Percentiles rank a stretch among this genome's conserved stretches.
phyloP scores from a whole-genome alignment of 176 grass and related monocot species.

The Avena eriantha region DNA sequence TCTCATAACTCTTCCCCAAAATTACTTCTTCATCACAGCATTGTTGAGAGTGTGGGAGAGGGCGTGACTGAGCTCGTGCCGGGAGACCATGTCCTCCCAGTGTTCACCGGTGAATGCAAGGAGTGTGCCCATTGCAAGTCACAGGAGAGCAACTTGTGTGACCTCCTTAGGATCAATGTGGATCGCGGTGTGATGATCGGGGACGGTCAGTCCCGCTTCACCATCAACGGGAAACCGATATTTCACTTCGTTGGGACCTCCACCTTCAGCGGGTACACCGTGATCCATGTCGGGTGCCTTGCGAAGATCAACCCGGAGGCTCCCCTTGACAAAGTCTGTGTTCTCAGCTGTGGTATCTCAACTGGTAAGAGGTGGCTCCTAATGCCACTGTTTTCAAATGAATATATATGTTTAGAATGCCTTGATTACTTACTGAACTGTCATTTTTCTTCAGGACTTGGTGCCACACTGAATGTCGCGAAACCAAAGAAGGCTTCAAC shows the following conservation, averaged over 20 bases:
- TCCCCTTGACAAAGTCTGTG: constrained; percentile 83
- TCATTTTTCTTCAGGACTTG: constrained; percentile 54
- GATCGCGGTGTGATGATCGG: constrained; percentile 75
- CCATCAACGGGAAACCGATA: constrained; percentile 63
- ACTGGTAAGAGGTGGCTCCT: constrained; percentile 47
- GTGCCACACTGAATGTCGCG: constrained; percentile 76
- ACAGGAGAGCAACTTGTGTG: constrained; percentile 87
- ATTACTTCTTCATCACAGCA: constrained; percentile 24
- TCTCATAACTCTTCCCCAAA: not conserved
- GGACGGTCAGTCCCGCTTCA: constrained; percentile 64
- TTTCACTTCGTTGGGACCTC: constrained; percentile 83
- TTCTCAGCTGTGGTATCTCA: constrained; percentile 78
- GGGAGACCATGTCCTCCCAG: constrained; percentile 82
- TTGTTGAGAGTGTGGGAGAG: constrained; percentile 81
- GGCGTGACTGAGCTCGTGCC: constrained; percentile 72
- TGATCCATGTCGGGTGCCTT: constrained; percentile 75
- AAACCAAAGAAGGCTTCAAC: constrained; percentile 69
- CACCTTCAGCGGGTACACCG: constrained; percentile 89
- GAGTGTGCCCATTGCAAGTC: constrained; percentile 84
- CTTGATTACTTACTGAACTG: not conserved
- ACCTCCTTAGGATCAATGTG: constrained; percentile 76
- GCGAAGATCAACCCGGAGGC: constrained; percentile 30
- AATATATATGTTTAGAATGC: not conserved
- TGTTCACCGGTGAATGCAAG: constrained; percentile 90
- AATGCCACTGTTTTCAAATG: not conserved